Base-by-base conservation (phyloP, 768 basidiomycete genomes). In the Amanita exitialis region DNA sequence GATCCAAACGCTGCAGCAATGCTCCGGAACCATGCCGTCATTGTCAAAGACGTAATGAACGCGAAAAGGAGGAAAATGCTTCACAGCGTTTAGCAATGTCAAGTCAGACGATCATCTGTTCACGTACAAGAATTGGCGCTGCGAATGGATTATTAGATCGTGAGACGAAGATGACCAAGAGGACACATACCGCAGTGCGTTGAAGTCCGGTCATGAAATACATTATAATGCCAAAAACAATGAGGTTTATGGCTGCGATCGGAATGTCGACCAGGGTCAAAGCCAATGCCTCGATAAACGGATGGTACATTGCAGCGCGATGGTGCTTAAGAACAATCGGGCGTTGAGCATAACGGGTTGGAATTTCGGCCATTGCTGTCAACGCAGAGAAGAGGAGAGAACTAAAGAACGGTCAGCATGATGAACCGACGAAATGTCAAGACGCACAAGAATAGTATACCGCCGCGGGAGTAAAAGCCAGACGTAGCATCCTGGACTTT, bases 1-100 rank as follows among this genome's bases (percentile, higher is more conserved):
- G 71, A 69, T 38, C 70, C 69, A 59, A 83, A 80, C 3, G 71
- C 72, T 0, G 85, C 80, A 0, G 82, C 81, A 10, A 87, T 57
- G 0, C 71, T 70, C 23, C 89, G 74, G 74, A 90, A 94, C 72
- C 82, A 82, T 0, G 79, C 80, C 62, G 82, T 84, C 78, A 90
- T 85, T 7, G 80, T 66, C 25, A 89, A 47, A 30, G 81, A 73
- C 53, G 81, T 74, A 2, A 70, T 62, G 47, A 80, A 70, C 12
- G 79, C 55, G 53, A 82, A 77, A 18, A 89, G 60, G 61, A 77
- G 73, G 61, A 75, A 80, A 21, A 72, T 76, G 61, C 83, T 85
- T 51, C 6, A 42, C n/a, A 28, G 37, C 21, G 35, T 42, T 35
- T 12, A 54, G 61, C 47, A 41, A 20, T 44, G 8, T 21, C 7